Evolutionary conservation across 148 eudicot species (phyloP).

Genomic region (Polygonum aviculare): DNA sequence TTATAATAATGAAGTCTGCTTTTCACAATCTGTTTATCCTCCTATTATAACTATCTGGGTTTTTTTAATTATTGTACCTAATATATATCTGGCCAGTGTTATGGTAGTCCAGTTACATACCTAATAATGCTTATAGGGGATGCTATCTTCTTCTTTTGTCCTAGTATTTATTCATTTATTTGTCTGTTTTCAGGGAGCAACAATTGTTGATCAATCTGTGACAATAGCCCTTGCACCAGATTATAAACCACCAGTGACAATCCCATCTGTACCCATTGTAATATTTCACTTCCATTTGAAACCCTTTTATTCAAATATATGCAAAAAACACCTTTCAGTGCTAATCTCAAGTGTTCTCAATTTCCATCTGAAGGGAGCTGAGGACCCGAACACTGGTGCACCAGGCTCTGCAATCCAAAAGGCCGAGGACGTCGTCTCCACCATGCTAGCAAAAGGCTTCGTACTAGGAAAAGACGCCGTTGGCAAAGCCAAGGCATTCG

Average conservation of each 20-base stretch:
- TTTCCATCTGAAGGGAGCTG: constrained; percentile 28
- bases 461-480: constrained; percentile 79
- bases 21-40: background rate
- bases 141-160: background rate
- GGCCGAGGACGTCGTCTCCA: constrained; percentile 86
- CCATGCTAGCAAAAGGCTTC: constrained; percentile 91
- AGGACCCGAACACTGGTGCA: constrained; percentile 26
- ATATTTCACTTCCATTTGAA: constrained; percentile 4
- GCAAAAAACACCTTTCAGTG: background rate
- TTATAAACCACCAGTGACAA: constrained; percentile 48
- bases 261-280: constrained; percentile 43
- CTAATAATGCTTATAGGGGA: no score
- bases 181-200: constrained; percentile 63
- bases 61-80: no score
- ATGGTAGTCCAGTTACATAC: background rate
- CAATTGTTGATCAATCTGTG: constrained; percentile 87
- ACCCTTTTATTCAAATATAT: background rate
- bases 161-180: background rate
- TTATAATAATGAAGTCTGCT: background rate
- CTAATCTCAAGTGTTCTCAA: background rate
- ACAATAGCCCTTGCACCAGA: constrained; percentile 70
- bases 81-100: no score
- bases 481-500: constrained; percentile 71
- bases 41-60: background rate
- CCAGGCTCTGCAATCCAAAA: constrained; percentile 56